These are phyloP conservation scores for Fusarium sp. DNA, from an alignment of 2,329 filamentous ascomycete species.

Conservation along the genomic window DNA sequence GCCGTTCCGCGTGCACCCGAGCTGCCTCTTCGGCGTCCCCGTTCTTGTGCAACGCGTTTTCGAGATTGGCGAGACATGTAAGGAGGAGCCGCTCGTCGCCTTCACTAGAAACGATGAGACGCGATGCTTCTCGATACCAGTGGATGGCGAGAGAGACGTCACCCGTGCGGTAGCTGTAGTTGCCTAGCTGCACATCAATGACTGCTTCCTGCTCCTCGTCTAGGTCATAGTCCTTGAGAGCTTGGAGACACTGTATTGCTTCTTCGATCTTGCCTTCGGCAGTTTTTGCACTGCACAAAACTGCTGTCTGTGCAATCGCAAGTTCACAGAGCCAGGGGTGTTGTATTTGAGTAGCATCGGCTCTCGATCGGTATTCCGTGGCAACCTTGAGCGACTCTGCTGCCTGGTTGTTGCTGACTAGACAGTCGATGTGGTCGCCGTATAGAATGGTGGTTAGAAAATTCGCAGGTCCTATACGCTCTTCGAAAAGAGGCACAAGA, in stretches of 20 bases:
- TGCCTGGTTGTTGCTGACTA: slow-evolving; percentile 44
- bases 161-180: slow-evolving; percentile 47
- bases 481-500: slow-evolving; percentile 48
- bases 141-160: slow-evolving; percentile 46
- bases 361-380: slow-evolving; percentile 44
- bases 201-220: slow-evolving; percentile 48
- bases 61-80: slow-evolving; percentile 51
- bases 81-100: slow-evolving; percentile 49
- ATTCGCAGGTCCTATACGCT: slow-evolving; percentile 49
- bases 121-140: slow-evolving; percentile 47
- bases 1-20: slow-evolving; percentile 45
- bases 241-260: slow-evolving; percentile 46
- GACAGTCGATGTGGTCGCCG: slow-evolving; percentile 51
- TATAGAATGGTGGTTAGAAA: slow-evolving; percentile 49
- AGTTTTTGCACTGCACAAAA: slow-evolving; percentile 47
- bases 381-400: slow-evolving; percentile 47
- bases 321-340: slow-evolving; percentile 50
- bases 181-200: slow-evolving; percentile 48
- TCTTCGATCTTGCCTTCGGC: slow-evolving; percentile 47
- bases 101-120: slow-evolving; percentile 44
- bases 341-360: slow-evolving; percentile 46
- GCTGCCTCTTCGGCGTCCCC: slow-evolving; percentile 43
- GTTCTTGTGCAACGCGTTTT: slow-evolving; percentile 43
- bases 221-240: slow-evolving; percentile 47
- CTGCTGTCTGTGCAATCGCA: slow-evolving; percentile 47